These are phyloP conservation scores for Paramecium biaurelia DNA, from an alignment of 73 alveolate genomes.

Conservation along the genomic window DNA sequence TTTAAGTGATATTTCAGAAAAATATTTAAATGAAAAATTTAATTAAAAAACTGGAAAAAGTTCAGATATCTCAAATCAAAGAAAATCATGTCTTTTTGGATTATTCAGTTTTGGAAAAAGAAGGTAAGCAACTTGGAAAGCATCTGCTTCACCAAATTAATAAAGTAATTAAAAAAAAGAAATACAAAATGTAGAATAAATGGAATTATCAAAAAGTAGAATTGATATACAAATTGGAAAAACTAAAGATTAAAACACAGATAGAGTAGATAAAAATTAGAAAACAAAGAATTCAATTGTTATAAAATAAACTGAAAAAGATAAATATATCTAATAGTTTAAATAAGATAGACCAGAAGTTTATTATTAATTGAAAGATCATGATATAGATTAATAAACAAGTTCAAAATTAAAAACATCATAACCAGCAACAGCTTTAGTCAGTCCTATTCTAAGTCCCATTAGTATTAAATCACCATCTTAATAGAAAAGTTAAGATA, in stretches of 20 bases:
- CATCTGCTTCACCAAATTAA: not conserved
- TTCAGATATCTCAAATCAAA: not conserved
- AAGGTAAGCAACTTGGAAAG: not conserved
- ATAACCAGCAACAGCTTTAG: not conserved
- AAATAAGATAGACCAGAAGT: not conserved
- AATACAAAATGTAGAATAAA: not conserved
- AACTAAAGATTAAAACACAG: not conserved
- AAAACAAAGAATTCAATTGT: not conserved
- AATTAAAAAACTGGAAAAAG: not conserved
- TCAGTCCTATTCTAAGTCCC: not conserved
- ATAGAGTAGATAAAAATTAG: not conserved
- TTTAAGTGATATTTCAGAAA: not conserved
- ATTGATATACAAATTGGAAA: not conserved
- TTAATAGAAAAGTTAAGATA: not conserved
- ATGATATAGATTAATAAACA: not conserved
- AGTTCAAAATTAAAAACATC: not conserved
- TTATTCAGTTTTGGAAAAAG: not conserved
- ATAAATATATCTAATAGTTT: not conserved
- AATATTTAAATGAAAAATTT: not conserved
- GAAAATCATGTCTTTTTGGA: not conserved
- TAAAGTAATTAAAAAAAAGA: not conserved
- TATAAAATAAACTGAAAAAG: not conserved
- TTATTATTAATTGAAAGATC: not conserved
- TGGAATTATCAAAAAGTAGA: not conserved
- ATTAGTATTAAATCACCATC: not conserved